Conservation (phyloP, 2,329 filamentous ascomycete genomes). For the Phaeosphaeriaceae sp. region DNA sequence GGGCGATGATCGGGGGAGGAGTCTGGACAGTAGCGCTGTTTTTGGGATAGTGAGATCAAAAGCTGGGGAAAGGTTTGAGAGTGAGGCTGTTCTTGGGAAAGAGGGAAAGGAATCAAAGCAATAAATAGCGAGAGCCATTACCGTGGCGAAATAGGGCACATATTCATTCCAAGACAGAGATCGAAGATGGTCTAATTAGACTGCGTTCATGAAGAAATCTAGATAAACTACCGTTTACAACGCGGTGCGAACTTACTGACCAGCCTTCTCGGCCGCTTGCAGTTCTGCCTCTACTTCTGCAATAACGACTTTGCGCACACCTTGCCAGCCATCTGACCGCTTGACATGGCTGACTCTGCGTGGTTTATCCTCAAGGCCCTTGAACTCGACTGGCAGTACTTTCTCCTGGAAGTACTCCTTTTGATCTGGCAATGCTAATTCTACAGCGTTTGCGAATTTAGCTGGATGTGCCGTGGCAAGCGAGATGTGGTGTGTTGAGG, state of each 20-base stretch:
- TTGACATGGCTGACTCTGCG: constrained; percentile 73
- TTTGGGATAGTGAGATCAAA: constrained; percentile 56
- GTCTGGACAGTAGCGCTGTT: constrained; percentile 59
- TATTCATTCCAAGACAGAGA: not conserved
- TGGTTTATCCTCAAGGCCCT: constrained; percentile 77
- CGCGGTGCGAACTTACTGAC: constrained; percentile 8
- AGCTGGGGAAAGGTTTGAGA: constrained; percentile 56
- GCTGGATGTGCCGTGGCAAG: constrained; percentile 94
- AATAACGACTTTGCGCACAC: constrained; percentile 76
- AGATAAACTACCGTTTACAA: not conserved
- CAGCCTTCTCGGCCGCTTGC: constrained; percentile 36
- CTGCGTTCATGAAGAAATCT: not conserved
- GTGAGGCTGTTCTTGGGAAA: constrained; percentile 38
- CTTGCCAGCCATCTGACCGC: constrained; percentile 70
- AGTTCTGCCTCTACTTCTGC: constrained; percentile 67
- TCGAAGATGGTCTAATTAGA: not conserved
- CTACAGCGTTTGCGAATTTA: constrained; percentile 89
- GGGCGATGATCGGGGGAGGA: constrained; percentile 43
- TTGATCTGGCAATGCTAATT: constrained; percentile 74
- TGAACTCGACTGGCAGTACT: constrained; percentile 81
- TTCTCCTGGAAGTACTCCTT: constrained; percentile 77
- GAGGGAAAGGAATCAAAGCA: constrained; percentile 2
- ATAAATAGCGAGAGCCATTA: too few species aligned
- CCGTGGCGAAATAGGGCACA: too few species aligned
- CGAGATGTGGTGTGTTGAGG: constrained; percentile 71